Evolutionary conservation across 108 stramenopile species (phyloP).

Genomic region (Nannochloropsis oceanica): DNA sequence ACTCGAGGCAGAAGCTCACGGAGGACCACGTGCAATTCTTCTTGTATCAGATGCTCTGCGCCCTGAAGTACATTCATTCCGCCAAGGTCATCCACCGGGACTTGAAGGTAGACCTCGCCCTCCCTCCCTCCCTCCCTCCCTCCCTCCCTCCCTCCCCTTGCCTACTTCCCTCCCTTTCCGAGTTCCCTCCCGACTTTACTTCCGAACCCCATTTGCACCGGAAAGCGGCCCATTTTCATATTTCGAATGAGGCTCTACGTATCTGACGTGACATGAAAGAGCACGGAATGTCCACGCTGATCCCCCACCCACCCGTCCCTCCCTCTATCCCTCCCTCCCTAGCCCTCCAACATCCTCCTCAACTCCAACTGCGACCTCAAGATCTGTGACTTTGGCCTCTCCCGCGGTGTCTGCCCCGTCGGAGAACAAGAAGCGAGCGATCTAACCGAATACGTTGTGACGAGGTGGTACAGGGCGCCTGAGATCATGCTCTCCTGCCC

Average conservation of each 20-base stretch:
- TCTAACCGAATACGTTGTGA: conserved; percentile 48
- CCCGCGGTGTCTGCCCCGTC: conserved; percentile 26
- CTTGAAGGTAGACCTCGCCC: conserved; percentile 46
- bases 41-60: conserved; percentile 85
- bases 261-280: no score
- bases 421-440: conserved; percentile 4
- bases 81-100: conserved; percentile 97
- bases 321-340: not conserved
- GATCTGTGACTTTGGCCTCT: conserved; percentile 97
- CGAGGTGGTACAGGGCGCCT: conserved; percentile 65
- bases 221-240: no score
- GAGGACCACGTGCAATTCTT: conserved; percentile 97
- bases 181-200: no score
- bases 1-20: conserved; percentile 84
- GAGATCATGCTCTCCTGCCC: conserved; percentile 99
- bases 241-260: no score
- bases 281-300: no score
- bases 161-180: no score
- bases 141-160: conserved; percentile 32
- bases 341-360: conserved; percentile 36
- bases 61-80: conserved; percentile 94
- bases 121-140: not conserved
- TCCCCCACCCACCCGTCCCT: no score
- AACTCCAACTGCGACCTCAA: conserved; percentile 90
- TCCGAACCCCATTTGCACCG: no score